Percentiles rank a stretch among this genome's conserved stretches.
These are phyloP conservation scores for Microcyclospora tardicrescens DNA, from an alignment of 2,329 filamentous ascomycete species.

Conservation along the genomic window DNA sequence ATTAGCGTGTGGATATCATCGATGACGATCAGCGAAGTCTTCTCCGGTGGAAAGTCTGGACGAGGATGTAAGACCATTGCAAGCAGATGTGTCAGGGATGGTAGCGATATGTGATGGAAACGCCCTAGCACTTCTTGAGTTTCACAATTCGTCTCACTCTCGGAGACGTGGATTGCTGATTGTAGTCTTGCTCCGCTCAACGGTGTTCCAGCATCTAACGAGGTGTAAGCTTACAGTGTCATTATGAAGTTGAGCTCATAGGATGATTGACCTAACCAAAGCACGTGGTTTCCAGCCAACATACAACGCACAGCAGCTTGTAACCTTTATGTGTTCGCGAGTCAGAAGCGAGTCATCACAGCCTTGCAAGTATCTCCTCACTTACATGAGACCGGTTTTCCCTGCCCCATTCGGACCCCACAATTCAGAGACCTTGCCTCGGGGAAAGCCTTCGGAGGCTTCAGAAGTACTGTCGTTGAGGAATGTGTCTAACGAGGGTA, in stretches of 20 bases:
- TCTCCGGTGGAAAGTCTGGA: conserved; percentile 45
- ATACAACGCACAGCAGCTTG: background rate
- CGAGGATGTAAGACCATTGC: conserved; percentile 61
- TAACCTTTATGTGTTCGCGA: background rate
- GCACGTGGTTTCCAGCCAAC: background rate
- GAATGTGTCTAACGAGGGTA: conserved; percentile 34
- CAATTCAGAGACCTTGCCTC: conserved; percentile 71
- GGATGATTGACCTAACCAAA: conserved; percentile 1
- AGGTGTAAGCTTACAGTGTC: background rate
- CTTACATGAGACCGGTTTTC: conserved; percentile 72
- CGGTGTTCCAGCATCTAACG: background rate
- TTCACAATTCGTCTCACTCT: background rate
- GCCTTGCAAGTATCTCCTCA: conserved; percentile 5
- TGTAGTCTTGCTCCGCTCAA: background rate
- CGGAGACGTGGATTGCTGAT: background rate
- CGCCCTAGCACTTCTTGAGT: background rate
- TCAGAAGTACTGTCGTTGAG: conserved; percentile 18
- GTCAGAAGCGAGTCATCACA: no score
- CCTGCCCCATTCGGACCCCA: conserved; percentile 79
- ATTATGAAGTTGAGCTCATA: background rate
- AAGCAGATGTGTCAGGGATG: conserved; percentile 52
- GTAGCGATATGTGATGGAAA: conserved; percentile 51
- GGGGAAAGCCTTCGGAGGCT: conserved; percentile 44
- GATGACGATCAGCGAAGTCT: conserved; percentile 58
- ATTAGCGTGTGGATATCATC: conserved; percentile 68